Conservation (phyloP, 2,329 filamentous ascomycete species). For the Cordyceps militaris region DNA sequence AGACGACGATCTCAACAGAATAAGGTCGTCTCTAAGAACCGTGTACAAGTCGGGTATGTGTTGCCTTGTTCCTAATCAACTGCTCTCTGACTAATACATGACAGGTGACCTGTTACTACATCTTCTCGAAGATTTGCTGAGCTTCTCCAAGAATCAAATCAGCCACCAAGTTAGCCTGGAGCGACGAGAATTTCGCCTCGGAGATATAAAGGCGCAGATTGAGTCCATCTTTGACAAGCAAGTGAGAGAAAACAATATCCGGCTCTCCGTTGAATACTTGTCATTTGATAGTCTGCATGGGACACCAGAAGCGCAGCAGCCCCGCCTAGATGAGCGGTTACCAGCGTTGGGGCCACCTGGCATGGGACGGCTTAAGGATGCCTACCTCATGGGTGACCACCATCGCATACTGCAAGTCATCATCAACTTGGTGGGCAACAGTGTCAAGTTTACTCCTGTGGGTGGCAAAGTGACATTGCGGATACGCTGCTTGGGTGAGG, state of each 20-base stretch:
- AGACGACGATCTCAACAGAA: conserved; percentile 68
- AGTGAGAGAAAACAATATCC: conserved; percentile 70
- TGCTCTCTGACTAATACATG: not conserved
- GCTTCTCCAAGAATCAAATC: conserved; percentile 93
- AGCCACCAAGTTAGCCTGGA: conserved; percentile 77
- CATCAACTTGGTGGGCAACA: conserved; percentile 88
- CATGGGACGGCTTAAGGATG: conserved; percentile 67
- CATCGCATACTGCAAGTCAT: conserved; percentile 85
- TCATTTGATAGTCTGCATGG: not conserved
- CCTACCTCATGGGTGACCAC: conserved; percentile 84
- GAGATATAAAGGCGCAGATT: conserved; percentile 75
- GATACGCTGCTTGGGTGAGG: conserved; percentile 66
- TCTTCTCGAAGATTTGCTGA: conserved; percentile 80
- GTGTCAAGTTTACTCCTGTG: conserved; percentile 79
- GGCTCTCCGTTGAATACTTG: conserved; percentile 61
- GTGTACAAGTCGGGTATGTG: conserved; percentile 69
- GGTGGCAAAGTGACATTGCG: conserved; percentile 69
- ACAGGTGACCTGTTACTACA: conserved; percentile 69
- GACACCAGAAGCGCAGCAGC: not conserved
- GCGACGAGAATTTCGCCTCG: conserved; percentile 75
- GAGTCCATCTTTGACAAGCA: conserved; percentile 86
- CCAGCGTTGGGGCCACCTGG: conserved; percentile 5
- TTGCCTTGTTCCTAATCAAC: not conserved
- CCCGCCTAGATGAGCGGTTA: not conserved
- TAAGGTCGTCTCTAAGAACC: conserved; percentile 78